Base-by-base conservation (phyloP, 306 rosid genomes). In the Prunus dulcis region DNA sequence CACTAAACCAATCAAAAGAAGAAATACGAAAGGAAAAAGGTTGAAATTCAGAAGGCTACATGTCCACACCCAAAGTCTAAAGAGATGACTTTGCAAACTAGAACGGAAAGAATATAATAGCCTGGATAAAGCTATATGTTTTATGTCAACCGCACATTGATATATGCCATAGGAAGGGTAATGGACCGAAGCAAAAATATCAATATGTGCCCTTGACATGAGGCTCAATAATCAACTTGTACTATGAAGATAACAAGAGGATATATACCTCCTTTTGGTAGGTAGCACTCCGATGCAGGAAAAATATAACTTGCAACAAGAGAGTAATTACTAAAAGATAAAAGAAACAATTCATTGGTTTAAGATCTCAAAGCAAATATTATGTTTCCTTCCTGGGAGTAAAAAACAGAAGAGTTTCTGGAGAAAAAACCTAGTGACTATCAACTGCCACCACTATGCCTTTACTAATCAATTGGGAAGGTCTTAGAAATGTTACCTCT, bases 401-500 rank as follows among this genome's bases (percentile, higher is more conserved):
- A 18, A 71, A 53, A 7, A 19, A 56, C 19, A 53, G 30, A 28
- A 5, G 41, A 34, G 41, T 34, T 34, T 34, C 41, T 34, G 41
- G 41, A 34, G 41, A 6, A 34, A 34, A 34, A 34, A 6, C 41
- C 41, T 34, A 6, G 41, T 34, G 41, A 34, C 41, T 34, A 34
- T 34, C 8, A 34, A 1, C 41, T 34, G 41, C 41, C 41, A 32
- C 34, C 34, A 6, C 41, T 34, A 34, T 34, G 41, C 41, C 41
- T 34, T 34, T 34, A 34, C 41, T 34, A 34, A 34, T 34, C 14
- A 19, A 53, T 45, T 13, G 13, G n/a, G 28, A 55, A 28, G 41
- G 13, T 56, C 68, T 41, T 13, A 34, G 3, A 62, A 58, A 52
- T 30, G 45, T 63, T 80, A 86, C 89, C 89, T 75, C 89, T 83